Base-by-base conservation (phyloP, 768 basidiomycete genomes). In the Xerocomellus dryophilus region DNA sequence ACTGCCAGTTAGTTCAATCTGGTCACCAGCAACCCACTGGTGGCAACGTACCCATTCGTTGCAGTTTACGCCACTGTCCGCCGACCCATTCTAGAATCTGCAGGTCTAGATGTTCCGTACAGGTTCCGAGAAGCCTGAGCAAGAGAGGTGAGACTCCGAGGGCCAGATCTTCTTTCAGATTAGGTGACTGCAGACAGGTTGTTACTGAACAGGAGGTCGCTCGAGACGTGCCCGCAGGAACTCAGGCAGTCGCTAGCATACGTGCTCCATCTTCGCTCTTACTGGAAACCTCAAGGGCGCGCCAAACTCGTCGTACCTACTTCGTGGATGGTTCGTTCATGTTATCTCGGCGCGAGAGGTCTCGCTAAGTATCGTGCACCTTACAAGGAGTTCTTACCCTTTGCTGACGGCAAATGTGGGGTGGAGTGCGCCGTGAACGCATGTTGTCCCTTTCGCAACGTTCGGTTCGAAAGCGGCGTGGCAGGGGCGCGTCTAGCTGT, bases 321-420 rank as follows among this genome's bases (percentile, higher is more conserved):
- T 7, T 55, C 49, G 45, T 69, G 66, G 66, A 64, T 50, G 67
- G 66, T 67, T n/a, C 1, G 66, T 57, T 42, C 40, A 25, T 27
- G 8, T 42, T 1, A 11, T 29, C 17, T 27, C 40, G 34, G 36
- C 8, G 12, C 40, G 38, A 43, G n/a, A 10, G 15, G 34, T 27
- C n/a, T 40, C 34, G 34, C 43, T 51, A 5, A 58, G 18, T 5
- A 12, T 18, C 43, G 12, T 41, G 25, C 17, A 2, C 15, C 15
- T 45, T 43, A 17, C 25, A 41, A 68, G 66, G 56, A 29, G 27
- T 48, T 40, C 31, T 27, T 59, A 10, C 29, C 54, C n/a, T 18
- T 46, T 17, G 49, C 20, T n/a, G 38, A 55, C 27, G 47, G 31
- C 38, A 42, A 48, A 36, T 49, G 50, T 32, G 43, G 53, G 5